Evolutionary conservation across 2,329 filamentous ascomycete genomes (phyloP).

Genomic region (Rugonectria rugulosa): DNA sequence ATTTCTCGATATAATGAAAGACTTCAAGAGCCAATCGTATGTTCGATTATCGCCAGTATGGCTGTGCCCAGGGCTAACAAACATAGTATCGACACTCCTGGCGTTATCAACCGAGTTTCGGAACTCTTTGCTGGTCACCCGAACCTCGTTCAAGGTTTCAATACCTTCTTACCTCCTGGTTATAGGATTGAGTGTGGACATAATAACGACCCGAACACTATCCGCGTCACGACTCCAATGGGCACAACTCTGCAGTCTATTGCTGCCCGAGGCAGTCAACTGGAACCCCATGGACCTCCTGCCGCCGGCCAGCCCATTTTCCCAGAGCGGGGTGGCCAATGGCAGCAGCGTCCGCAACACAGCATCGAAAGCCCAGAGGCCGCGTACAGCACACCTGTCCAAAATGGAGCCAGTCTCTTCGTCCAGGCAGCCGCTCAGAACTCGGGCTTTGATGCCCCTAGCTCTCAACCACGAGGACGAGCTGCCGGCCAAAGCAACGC

Average conservation of each 20-base stretch:
- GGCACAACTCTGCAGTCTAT: slow-evolving; percentile 96
- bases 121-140: slow-evolving; percentile 96
- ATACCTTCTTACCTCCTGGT: slow-evolving; percentile 94
- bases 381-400: slow-evolving; percentile 65
- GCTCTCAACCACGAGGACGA: slow-evolving; percentile 43
- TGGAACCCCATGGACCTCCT: slow-evolving; percentile 51
- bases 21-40: slow-evolving; percentile 97
- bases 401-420: slow-evolving; percentile 58
- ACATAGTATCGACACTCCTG: slow-evolving; percentile 87
- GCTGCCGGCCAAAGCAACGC: slow-evolving; percentile 40
- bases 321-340: slow-evolving; percentile 57
- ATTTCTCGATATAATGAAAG: slow-evolving; percentile 99
- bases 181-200: slow-evolving; percentile 97
- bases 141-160: slow-evolving; percentile 95
- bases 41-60: slow-evolving; percentile 44
- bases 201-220: slow-evolving; percentile 93
- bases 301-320: slow-evolving; percentile 54
- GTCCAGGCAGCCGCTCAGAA: slow-evolving; percentile 51
- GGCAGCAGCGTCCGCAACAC: slow-evolving; percentile 65
- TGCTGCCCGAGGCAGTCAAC: slow-evolving; percentile 59
- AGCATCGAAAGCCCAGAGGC: slow-evolving; percentile 70
- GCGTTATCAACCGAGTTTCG: slow-evolving; percentile 95
- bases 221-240: slow-evolving; percentile 95
- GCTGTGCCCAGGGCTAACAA: slow-evolving; percentile 38
- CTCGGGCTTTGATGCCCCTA: slow-evolving; percentile 43